A percentile compares a stretch with the other conserved stretches of the same genome.
phyloP scores from a whole-genome alignment of 2,329 filamentous ascomycete species.

The Bertia moriformis region DNA sequence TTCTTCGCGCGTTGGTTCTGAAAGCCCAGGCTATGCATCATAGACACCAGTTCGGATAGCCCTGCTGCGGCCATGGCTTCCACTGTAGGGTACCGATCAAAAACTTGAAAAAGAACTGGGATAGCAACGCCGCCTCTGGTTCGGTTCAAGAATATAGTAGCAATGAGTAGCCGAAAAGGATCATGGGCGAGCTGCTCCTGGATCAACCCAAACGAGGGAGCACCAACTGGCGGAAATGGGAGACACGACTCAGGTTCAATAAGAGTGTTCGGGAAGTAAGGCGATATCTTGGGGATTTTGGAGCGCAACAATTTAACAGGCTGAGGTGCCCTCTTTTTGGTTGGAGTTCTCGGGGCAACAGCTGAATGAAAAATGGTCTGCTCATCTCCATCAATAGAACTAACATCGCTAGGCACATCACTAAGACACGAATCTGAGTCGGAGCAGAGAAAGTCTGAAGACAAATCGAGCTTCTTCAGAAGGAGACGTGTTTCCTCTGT shows the following conservation, averaged over 20 bases:
- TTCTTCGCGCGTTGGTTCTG: neutral
- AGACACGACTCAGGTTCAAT: neutral
- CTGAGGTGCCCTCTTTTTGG: neutral
- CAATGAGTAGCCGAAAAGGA: neutral
- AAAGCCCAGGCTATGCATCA: neutral
- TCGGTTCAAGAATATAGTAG: neutral
- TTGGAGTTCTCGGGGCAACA: neutral
- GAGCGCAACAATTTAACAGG: neutral
- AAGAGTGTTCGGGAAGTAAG: neutral
- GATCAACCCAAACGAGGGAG: neutral
- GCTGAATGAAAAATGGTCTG: no score
- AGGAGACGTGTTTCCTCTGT: neutral
- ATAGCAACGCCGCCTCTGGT: neutral
- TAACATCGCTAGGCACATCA: neutral
- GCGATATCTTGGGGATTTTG: neutral
- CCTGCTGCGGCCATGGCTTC: neutral
- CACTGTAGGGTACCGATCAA: neutral
- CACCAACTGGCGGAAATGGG: neutral
- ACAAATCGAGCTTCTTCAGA: neutral
- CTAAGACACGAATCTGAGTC: neutral
- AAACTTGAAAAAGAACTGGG: neutral
- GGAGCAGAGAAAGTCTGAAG: neutral
- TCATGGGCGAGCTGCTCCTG: conserved; percentile 1
- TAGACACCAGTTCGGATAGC: neutral
- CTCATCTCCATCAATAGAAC: neutral